Evolutionary conservation across 176 grass and related monocot genomes (phyloP), one percentile per base, ranked within the genome.

Genomic region (Luzula sylvatica): DNA sequence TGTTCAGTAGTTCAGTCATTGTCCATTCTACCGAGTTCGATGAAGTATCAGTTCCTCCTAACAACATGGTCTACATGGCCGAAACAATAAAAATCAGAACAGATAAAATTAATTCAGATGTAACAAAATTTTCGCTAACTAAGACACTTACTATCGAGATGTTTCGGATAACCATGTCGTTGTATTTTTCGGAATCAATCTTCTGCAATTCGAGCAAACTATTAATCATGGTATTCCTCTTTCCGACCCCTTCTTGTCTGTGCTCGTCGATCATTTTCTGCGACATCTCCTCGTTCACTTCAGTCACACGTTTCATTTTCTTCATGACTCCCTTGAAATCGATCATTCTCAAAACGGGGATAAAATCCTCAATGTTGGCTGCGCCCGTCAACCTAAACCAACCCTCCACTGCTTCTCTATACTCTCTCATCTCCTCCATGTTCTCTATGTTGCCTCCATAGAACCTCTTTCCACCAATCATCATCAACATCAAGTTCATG

Each of bases 11-110:
- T 49, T 18, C 15, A 15, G 45, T n/a, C 45, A 49, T 49, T 49
- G 45, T 15, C 45, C 45, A 49, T 49, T 49, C 45, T 21, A 49
- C 2, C 7, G 45, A 15, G 18, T 1, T 49, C 2, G 45, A 15
- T 49, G 45, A 15, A 49, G 45, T 49, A 7, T 49, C 45, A 49
- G 45, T 49, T 49, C 45, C 45, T 49, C 45, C 45, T 21, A 49
- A 0, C 45, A 49, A 49, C 3, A 49, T 15, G 45, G 8, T 49
- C 45, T 49, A 18, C 18, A 18, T 15, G 15, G 17, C 8, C 13
- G 17, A 20, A 20, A 49, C n/a, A 49, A 15, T 18, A 49, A 15
- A 49, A 49, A 43, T 12, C 18, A 8, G 17, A 49, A 4, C 7
- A 49, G 7, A 13, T 49, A 49, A 18, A 13, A 18, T 7, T 49